Evolutionary conservation across 2,329 filamentous ascomycete species (phyloP), one percentile per base, ranked within the genome.

Genomic region (Plenodomus biglobosus): DNA sequence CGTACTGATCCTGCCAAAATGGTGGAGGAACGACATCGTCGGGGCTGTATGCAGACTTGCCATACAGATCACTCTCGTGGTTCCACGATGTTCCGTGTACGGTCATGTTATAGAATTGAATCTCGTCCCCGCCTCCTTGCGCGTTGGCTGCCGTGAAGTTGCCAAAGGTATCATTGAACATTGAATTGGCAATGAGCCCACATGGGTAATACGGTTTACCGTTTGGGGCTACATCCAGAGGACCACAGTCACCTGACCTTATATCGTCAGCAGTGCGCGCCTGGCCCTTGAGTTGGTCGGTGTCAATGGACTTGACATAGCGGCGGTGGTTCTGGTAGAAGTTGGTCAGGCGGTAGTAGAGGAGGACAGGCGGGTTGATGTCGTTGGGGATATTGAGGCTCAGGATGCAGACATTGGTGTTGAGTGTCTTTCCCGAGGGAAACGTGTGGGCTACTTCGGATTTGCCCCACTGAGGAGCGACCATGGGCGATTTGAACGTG

Each of bases 251-350:
- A 34, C 90, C 87, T 24, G 75, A 75, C 24, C 80, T 74, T 59
- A 97, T 88, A 1, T 82, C 80, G 30, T 59, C 61, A 48, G 80
- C 81, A 24, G 78, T 76, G 16, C 88, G 80, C 10, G 79, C 80
- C 5, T 84, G 77, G 38, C 92, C 94, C 58, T 86, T 88, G 44
- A 99, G 79, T 73, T 99, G 94, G 43, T 88, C 80, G 48, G 86
- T 81, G 66, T 92, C 87, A 64, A 95, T 87, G 1, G 90, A 95
- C 68, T 90, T 88, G 52, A 96, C 94, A 62, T 99, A 99, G 72
- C 92, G 86, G 58, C 94, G 87, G 70, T 99, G 94, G 70, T 99
- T 99, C 74, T 99, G 94, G 77, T 97, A 97, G 76, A 99, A 99
- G 75, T 97, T 96, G 48, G 90, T 92, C 55, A 99, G 85, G 60